These are phyloP conservation scores for Plasmodium chabaudi DNA, from an alignment of 169 alveolate genomes.

Conservation along the genomic window DNA sequence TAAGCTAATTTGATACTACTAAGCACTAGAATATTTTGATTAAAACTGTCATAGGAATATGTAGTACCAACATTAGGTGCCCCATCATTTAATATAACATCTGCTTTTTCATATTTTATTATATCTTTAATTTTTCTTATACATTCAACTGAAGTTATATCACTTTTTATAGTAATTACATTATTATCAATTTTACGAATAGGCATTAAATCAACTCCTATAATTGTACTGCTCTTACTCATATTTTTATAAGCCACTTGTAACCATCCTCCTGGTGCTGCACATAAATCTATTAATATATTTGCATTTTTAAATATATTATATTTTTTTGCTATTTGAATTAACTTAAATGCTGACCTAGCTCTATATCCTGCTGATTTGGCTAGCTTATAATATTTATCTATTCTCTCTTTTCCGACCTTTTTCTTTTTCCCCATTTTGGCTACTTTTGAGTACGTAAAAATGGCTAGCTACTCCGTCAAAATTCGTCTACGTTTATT, in stretches of 20 bases:
- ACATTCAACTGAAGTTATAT: constrained; percentile 88
- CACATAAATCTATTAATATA: constrained; percentile 97
- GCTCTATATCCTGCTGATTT: constrained; percentile 99
- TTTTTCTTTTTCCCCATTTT: constrained; percentile 90
- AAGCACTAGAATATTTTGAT: constrained; percentile 96
- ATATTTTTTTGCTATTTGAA: constrained; percentile 96
- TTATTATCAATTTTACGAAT: constrained; percentile 97
- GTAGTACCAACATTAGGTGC: constrained; percentile 99
- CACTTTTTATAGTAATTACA: constrained; percentile 94
- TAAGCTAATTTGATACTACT: constrained; percentile 95
- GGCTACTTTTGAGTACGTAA: no score
- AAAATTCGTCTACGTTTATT: no score
- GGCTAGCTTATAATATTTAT: constrained; percentile 97
- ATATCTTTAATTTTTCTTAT: constrained; percentile 75
- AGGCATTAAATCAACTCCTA: constrained; percentile 98
- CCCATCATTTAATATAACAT: constrained; percentile 99
- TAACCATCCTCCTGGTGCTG: constrained; percentile 99
- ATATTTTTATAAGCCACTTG: constrained; percentile 94
- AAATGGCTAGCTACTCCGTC: no score
- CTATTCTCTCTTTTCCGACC: constrained; percentile 94
- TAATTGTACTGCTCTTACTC: constrained; percentile 94
- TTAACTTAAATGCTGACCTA: constrained; percentile 98
- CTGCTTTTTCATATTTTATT: constrained; percentile 93
- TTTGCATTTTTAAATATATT: constrained; percentile 89
- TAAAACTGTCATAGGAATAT: constrained; percentile 98